Evolutionary conservation across 805 yeast species (phyloP).

Genomic region (Ogataea pilisensis): DNA sequence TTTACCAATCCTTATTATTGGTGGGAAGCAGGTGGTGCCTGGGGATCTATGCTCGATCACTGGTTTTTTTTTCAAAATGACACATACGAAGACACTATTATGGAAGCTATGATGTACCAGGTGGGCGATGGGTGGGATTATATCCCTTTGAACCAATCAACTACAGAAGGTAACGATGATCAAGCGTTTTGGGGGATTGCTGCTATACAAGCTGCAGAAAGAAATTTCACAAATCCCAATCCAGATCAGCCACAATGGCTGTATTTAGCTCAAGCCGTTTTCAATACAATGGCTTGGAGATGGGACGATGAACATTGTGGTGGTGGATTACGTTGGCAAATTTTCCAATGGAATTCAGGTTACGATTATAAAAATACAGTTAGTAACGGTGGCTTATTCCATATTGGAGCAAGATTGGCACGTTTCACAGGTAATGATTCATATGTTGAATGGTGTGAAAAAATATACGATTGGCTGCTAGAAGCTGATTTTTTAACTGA

Average conservation of each 20-base stretch:
- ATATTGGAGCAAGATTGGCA: slow-evolving; percentile 79
- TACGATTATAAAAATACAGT: slow-evolving; percentile 85
- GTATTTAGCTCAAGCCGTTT: slow-evolving; percentile 76
- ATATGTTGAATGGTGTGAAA: slow-evolving; percentile 71
- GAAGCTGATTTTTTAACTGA: slow-evolving; percentile 45
- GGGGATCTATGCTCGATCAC: slow-evolving; percentile 67
- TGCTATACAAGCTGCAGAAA: slow-evolving; percentile 79
- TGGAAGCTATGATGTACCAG: slow-evolving; percentile 62
- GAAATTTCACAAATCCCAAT: slow-evolving; percentile 73
- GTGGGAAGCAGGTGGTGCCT: slow-evolving; percentile 92
- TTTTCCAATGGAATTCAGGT: slow-evolving; percentile 83
- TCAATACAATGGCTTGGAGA: slow-evolving; percentile 74
- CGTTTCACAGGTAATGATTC: slow-evolving; percentile 73
- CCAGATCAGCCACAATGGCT: slow-evolving; percentile 47
- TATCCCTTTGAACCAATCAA: slow-evolving; percentile 75
- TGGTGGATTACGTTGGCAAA: slow-evolving; percentile 93
- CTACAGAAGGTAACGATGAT: slow-evolving; percentile 90
- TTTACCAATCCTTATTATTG: slow-evolving; percentile 89
- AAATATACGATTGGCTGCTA: slow-evolving; percentile 77
- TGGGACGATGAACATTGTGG: slow-evolving; percentile 65
- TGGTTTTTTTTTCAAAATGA: slow-evolving; percentile 66
- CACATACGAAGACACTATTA: slow-evolving; percentile 53
- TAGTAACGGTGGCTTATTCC: slow-evolving; percentile 79
- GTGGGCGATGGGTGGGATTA: slow-evolving; percentile 62
- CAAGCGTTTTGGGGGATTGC: slow-evolving; percentile 93